Evolutionary conservation across 176 grass and related monocot species (phyloP).

Genomic region (Coix lacrymajobi): DNA sequence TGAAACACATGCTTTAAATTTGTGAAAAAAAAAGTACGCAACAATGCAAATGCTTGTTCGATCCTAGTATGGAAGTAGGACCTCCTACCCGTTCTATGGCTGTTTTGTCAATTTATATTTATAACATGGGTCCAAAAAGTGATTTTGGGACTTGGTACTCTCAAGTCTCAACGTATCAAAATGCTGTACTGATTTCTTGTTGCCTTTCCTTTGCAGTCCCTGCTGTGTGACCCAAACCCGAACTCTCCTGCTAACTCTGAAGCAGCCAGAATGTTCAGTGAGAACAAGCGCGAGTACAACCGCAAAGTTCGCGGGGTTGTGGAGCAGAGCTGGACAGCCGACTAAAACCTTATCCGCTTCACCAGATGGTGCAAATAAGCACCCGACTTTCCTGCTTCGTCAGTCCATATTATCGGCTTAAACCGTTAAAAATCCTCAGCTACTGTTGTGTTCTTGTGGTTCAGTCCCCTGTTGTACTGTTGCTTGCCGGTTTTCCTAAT

Average conservation of each 20-base stretch:
- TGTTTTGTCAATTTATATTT: neutral
- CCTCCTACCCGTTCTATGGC: neutral
- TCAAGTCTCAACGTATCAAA: neutral
- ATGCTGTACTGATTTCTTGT: neutral
- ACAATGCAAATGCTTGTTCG: neutral
- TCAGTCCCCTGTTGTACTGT: slow-evolving; percentile 4
- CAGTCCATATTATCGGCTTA: slow-evolving; percentile 15
- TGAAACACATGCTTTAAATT: neutral
- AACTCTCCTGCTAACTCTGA: slow-evolving; percentile 93
- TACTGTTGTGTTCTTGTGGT: slow-evolving; percentile 22
- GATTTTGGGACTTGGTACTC: neutral
- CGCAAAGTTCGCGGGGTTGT: slow-evolving; percentile 74
- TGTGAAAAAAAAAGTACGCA: neutral
- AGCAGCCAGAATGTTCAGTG: slow-evolving; percentile 77
- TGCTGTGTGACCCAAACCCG: slow-evolving; percentile 90
- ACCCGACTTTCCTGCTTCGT: slow-evolving; percentile 30
- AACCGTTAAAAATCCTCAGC: slow-evolving; percentile 5
- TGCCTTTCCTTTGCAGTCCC: slow-evolving; percentile 48
- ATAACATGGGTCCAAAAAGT: neutral
- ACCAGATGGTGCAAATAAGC: slow-evolving; percentile 32
- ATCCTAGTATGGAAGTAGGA: neutral
- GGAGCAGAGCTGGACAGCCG: slow-evolving; percentile 97
- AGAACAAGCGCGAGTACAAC: slow-evolving; percentile 97
- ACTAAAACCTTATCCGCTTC: slow-evolving; percentile 21
- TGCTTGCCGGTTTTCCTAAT: neutral